Conservation (phyloP, 2,329 filamentous ascomycete species). For the Aquanectria penicillioides region DNA sequence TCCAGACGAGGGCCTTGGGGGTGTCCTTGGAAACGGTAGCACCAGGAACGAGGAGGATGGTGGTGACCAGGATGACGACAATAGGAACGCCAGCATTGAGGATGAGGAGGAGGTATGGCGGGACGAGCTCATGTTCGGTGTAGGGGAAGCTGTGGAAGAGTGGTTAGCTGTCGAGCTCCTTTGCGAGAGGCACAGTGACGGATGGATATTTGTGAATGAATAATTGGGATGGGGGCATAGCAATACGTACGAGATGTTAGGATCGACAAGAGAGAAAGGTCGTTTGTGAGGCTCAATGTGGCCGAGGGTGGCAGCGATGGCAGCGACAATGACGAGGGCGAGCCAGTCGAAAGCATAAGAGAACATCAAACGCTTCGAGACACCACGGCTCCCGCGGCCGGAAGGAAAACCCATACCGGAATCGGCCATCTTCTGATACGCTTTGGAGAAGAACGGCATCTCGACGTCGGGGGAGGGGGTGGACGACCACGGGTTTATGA, state of each 20-base stretch:
- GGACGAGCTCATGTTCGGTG: conserved; percentile 76
- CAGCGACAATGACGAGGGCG: conserved; percentile 68
- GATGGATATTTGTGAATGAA: neutral
- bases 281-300: conserved; percentile 71
- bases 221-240: neutral
- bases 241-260: conserved; percentile 78
- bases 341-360: conserved; percentile 83
- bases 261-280: conserved; percentile 77
- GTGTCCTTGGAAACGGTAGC: conserved; percentile 71
- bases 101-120: conserved; percentile 71
- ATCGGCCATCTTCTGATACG: conserved; percentile 41
- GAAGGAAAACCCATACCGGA: conserved; percentile 31
- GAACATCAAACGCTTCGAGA: conserved; percentile 55
- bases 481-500: neutral
- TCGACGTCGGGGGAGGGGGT: neutral
- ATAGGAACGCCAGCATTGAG: conserved; percentile 72
- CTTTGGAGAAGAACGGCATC: conserved; percentile 13
- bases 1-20: conserved; percentile 74
- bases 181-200: neutral
- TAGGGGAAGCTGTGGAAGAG: conserved; percentile 69
- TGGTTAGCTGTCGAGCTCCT: conserved; percentile 8
- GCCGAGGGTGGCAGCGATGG: conserved; percentile 68
- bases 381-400: conserved; percentile 25
- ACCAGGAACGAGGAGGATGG: conserved; percentile 79
- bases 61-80: too few relatives aligned